phyloP scores from a whole-genome alignment of 345 rosid species.

The Physaria fendleri region DNA sequence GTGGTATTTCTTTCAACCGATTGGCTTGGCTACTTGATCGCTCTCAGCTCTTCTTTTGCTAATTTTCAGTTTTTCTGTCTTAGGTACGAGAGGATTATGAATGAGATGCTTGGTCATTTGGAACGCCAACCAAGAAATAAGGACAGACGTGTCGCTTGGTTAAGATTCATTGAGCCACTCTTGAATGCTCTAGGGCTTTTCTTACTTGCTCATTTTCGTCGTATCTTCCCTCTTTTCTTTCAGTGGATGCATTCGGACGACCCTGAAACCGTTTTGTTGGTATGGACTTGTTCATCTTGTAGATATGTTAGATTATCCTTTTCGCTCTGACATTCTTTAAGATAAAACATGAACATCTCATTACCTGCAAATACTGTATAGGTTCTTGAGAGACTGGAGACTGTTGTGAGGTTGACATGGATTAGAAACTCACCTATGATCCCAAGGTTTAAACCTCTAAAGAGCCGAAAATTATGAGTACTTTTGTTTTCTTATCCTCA shows the following conservation, averaged over 20 bases:
- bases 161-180: constrained; percentile 57
- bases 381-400: constrained; percentile 67
- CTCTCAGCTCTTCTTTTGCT: not conserved
- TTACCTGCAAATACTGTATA: constrained; percentile 15
- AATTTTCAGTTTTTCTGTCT: not conserved
- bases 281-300: constrained; percentile 20
- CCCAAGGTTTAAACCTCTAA: constrained; percentile 45
- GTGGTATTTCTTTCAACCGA: constrained; percentile 36
- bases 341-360: not conserved
- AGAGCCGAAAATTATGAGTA: not conserved
- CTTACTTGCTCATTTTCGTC: constrained; percentile 68
- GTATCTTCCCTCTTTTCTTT: constrained; percentile 72
- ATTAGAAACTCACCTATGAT: constrained; percentile 66
- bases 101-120: constrained; percentile 75
- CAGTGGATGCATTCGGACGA: constrained; percentile 87
- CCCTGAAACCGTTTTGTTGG: constrained; percentile 72
- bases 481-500: not conserved
- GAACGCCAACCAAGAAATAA: constrained; percentile 84
- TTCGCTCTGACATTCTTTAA: not conserved
- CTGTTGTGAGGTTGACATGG: constrained; percentile 66
- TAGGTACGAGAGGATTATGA: constrained; percentile 71
- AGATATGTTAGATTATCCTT: not conserved
- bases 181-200: constrained; percentile 58
- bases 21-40: not conserved
- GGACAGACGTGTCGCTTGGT: constrained; percentile 64